Conservation (phyloP, 345 rosid genomes). For the Luvunga scandens region DNA sequence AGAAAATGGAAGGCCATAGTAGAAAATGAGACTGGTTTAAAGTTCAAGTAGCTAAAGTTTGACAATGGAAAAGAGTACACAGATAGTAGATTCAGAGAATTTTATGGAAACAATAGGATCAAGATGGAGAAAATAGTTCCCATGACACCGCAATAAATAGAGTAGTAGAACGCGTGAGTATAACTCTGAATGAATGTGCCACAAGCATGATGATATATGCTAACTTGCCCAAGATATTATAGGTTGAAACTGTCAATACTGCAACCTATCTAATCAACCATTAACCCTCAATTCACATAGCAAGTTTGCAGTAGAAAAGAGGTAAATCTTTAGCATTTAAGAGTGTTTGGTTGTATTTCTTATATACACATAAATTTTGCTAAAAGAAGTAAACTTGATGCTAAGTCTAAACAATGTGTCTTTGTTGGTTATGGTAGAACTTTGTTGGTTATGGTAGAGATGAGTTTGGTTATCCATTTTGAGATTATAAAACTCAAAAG, state of each 20-base stretch:
- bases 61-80: rapidly evolving
- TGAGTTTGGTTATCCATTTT: not conserved
- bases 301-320: not conserved
- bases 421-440: not conserved
- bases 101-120: not conserved
- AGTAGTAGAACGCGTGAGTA: not conserved
- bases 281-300: not conserved
- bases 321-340: not conserved
- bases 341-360: not conserved
- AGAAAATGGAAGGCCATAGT: not conserved
- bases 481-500: not conserved
- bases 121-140: not conserved
- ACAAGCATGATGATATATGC: not conserved
- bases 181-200: not conserved
- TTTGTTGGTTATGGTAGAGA: not conserved
- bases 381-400: not conserved
- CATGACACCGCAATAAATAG: not conserved
- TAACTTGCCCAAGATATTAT: not conserved
- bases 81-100: not conserved
- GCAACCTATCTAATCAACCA: not conserved
- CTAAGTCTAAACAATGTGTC: not conserved
- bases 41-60: rapidly evolving
- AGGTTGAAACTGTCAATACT: not conserved
- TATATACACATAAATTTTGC: not conserved
- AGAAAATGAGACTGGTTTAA: not conserved